Evolutionary conservation across 2,329 filamentous ascomycete genomes (phyloP).

Genomic region (Neobulgaria alba): DNA sequence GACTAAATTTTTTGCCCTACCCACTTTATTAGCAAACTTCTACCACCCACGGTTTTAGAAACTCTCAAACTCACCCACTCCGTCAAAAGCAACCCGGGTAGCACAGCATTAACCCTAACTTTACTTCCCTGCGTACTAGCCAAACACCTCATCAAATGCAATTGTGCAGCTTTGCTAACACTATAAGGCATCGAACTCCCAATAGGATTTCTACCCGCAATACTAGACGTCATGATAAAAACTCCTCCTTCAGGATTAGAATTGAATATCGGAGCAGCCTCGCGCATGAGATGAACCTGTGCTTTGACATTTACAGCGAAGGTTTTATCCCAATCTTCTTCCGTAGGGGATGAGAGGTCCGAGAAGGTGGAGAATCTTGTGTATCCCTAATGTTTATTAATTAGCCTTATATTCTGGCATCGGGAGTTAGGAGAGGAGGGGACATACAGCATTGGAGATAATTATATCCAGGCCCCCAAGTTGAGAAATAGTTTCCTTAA

Average conservation of each 20-base stretch:
- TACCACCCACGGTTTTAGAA: background rate
- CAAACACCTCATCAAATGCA: constrained; percentile 59
- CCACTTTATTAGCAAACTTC: background rate
- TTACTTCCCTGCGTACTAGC: constrained; percentile 54
- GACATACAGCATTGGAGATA: constrained; percentile 45
- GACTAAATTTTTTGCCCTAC: constrained; percentile 43
- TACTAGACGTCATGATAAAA: constrained; percentile 54
- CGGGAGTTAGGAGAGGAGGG: background rate
- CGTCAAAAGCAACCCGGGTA: constrained; percentile 56
- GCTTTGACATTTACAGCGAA: constrained; percentile 55
- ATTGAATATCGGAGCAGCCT: constrained; percentile 49
- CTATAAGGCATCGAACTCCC: constrained; percentile 28
- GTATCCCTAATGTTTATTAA: constrained; percentile 23
- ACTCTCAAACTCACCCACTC: constrained; percentile 42
- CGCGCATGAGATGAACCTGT: constrained; percentile 44
- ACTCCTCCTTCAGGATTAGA: constrained; percentile 53
- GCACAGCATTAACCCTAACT: constrained; percentile 54
- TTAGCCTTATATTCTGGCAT: background rate
- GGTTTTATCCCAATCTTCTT: constrained; percentile 32
- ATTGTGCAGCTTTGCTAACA: constrained; percentile 35
- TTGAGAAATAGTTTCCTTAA: constrained; percentile 44
- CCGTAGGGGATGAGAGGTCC: constrained; percentile 17
- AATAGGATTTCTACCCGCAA: constrained; percentile 38
- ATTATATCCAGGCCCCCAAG: constrained; percentile 51
- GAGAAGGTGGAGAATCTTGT: constrained; percentile 24